phyloP scores from a whole-genome alignment of 345 rosid genomes.

The Citrus medica region DNA sequence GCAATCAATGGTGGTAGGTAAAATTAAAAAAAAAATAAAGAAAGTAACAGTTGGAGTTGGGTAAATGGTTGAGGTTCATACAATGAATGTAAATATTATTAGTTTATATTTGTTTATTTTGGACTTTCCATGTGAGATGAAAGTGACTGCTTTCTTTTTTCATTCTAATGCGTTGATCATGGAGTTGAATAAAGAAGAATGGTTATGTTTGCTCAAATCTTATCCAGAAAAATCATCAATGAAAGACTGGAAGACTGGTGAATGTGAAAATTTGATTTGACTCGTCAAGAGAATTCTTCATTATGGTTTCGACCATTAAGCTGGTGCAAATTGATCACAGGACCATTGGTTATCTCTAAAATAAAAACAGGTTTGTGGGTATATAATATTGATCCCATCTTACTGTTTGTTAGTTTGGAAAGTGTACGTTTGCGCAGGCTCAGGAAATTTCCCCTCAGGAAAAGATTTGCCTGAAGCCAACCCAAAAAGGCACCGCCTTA shows the following conservation, averaged over 20 bases:
- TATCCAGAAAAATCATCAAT: not conserved
- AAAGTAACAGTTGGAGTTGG: not conserved
- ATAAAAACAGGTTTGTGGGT: too few species aligned
- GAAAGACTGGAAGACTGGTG: not conserved
- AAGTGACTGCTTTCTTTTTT: not conserved
- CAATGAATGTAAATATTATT: not conserved
- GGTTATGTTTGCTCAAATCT: not conserved
- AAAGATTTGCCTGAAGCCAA: too few species aligned
- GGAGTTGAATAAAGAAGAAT: not conserved
- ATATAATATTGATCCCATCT: too few species aligned
- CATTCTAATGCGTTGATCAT: not conserved
- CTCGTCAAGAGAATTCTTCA: too few species aligned
- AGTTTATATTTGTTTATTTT: not conserved
- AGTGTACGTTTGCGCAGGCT: too few species aligned
- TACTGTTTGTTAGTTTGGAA: too few species aligned
- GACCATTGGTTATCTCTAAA: not conserved
- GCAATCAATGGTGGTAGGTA: conserved; percentile 21
- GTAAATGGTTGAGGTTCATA: not conserved
- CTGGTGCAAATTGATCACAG: not conserved
- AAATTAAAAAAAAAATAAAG: not conserved
- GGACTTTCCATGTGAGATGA: not conserved
- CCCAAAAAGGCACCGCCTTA: too few species aligned
- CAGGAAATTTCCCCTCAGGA: too few species aligned
- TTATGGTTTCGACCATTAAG: too few species aligned
- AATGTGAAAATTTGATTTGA: too few species aligned